These are phyloP conservation scores for Nannizziopsis arthrosporioides DNA, from an alignment of 2,329 filamentous ascomycete species.

Conservation along the genomic window DNA sequence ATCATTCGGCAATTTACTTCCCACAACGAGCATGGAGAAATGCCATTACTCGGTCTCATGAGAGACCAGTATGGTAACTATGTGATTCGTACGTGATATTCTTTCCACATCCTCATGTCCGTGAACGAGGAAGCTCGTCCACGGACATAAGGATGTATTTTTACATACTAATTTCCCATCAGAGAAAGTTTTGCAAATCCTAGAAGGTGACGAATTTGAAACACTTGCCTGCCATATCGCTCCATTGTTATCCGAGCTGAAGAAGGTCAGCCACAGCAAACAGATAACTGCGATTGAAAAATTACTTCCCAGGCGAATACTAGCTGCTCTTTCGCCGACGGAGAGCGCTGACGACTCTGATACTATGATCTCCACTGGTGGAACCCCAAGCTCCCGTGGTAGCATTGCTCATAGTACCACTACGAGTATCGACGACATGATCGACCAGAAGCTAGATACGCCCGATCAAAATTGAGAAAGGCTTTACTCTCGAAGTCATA, in stretches of 20 bases:
- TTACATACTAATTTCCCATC: constrained; percentile 14
- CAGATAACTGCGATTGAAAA: constrained; percentile 56
- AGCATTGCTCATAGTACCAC: constrained; percentile 7
- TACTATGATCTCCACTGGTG: background rate
- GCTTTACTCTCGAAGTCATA: too few relatives aligned
- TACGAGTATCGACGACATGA: constrained; percentile 2
- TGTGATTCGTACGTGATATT: constrained; percentile 66
- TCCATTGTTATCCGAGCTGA: constrained; percentile 49
- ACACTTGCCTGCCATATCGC: constrained; percentile 53
- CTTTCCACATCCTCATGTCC: too few relatives aligned
- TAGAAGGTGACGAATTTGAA: constrained; percentile 50
- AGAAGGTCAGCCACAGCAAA: constrained; percentile 53
- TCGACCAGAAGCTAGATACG: too few relatives aligned
- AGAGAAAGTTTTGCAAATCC: constrained; percentile 67
- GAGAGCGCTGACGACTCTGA: constrained; percentile 4
- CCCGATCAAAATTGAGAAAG: too few relatives aligned
- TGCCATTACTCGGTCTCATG: constrained; percentile 64
- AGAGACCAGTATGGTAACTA: constrained; percentile 92
- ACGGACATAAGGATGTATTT: too few relatives aligned
- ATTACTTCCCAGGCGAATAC: background rate
- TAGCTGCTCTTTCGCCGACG: background rate
- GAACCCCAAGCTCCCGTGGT: constrained; percentile 5
- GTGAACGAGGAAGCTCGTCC: too few relatives aligned
- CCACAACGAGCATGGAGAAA: constrained; percentile 52
- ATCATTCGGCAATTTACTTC: constrained; percentile 56